Base-by-base conservation (phyloP, 768 basidiomycete genomes). In the Antrodiella citrinella region DNA sequence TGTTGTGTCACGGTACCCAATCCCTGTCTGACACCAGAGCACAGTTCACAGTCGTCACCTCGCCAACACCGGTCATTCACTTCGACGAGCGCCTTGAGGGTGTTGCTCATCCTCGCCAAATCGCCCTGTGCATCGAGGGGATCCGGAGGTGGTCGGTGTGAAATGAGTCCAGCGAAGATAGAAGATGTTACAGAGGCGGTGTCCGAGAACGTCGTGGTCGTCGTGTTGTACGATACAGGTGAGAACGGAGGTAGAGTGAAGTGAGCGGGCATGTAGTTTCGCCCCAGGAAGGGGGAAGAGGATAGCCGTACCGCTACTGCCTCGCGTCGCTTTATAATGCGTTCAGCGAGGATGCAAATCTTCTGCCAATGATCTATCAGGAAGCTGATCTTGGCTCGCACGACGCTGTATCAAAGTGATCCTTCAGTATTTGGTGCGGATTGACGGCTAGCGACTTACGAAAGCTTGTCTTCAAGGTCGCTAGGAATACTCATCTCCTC, bases 401-500 rank as follows among this genome's bases (percentile, higher is more conserved):
- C 77, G 39, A 78, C 70, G 26, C 91, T 93, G 62, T 25, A n/a
- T n/a, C n/a, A n/a, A n/a, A n/a, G 26, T 26, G 47, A n/a, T 26
- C 13, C n/a, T n/a, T n/a, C n/a, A n/a, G n/a, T n/a, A n/a, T n/a
- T 11, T 45, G 19, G 42, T 4, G 26, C 44, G 42, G 26, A 38
- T n/a, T 35, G 42, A 35, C 51, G 44, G 55, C n/a, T n/a, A n/a
- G n/a, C 12, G 11, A 57, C 62, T 12, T 69, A 87, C 86, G 76
- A 73, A 50, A 97, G 79, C 63, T 94, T 95, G 45, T 93, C 87
- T 53, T 93, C 91, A 5, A 97, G 72, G 66, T 97, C 92, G 52
- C 86, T 82, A 2, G 95, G 95, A 48, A 97, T 91, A 10, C 81
- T 73, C 88, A 94, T 91, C 67, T 96, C 91, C 61, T 95, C 91